Evolutionary conservation across 2,329 filamentous ascomycete species (phyloP).

Genomic region (Geosmithia flava): DNA sequence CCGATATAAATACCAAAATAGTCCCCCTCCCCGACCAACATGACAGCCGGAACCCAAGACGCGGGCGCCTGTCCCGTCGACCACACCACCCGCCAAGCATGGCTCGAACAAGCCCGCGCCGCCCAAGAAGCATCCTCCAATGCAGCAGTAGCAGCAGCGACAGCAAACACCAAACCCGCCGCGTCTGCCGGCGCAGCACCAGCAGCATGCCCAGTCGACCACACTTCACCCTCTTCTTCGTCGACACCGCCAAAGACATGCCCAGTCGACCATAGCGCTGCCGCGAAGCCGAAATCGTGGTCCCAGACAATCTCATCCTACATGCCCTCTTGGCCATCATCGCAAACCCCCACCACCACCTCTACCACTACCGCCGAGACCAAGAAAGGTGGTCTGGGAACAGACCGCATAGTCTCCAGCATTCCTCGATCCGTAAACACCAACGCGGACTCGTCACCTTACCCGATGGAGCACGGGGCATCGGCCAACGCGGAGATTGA

Average conservation of each 20-base stretch:
- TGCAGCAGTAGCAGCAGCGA: no score
- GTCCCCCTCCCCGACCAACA: background rate
- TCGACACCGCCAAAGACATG: slow-evolving; percentile 6
- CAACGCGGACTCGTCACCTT: slow-evolving; percentile 14
- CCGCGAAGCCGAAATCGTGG: slow-evolving; percentile 24
- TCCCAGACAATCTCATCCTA: slow-evolving; percentile 26
- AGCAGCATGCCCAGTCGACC: slow-evolving; percentile 20
- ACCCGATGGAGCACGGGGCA: slow-evolving; percentile 25
- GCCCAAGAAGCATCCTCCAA: slow-evolving; percentile 24
- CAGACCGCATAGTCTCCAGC: slow-evolving; percentile 61
- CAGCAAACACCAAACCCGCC: no score
- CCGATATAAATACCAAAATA: background rate
- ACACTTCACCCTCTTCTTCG: slow-evolving; percentile 6
- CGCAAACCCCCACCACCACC: slow-evolving; percentile 5
- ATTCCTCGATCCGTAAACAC: slow-evolving; percentile 52
- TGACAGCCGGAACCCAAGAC: slow-evolving; percentile 14
- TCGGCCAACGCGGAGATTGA: slow-evolving; percentile 67
- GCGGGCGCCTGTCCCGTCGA: slow-evolving; percentile 67
- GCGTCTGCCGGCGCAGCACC: slow-evolving; percentile 2
- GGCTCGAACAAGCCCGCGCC: slow-evolving; percentile 59
- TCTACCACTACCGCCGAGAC: background rate
- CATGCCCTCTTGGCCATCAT: slow-evolving; percentile 24
- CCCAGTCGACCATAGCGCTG: slow-evolving; percentile 20
- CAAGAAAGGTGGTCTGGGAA: slow-evolving; percentile 32
- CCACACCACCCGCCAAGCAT: slow-evolving; percentile 75